These are phyloP conservation scores for Amanita thiersii DNA, from an alignment of 768 basidiomycete genomes.

Conservation along the genomic window DNA sequence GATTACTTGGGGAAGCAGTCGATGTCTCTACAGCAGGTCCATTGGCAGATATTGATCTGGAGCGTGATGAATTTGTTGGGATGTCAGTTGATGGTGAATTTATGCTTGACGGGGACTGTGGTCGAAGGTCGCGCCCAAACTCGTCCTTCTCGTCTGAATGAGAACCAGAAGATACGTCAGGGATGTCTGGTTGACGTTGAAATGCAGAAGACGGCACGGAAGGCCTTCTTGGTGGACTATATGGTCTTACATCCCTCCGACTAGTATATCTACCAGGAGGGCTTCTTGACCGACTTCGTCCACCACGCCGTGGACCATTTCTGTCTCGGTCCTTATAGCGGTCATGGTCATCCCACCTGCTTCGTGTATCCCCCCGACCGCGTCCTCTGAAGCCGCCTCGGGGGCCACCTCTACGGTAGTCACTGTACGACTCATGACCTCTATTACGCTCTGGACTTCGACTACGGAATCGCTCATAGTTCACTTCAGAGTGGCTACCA, in stretches of 20 bases:
- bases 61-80: constrained; percentile 15
- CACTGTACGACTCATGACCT: constrained; percentile 39
- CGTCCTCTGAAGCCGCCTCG: constrained; percentile 54
- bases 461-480: constrained; percentile 39
- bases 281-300: constrained; percentile 69
- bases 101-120: constrained; percentile 33
- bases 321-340: constrained; percentile 39
- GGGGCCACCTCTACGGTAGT: constrained; percentile 49
- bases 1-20: constrained; percentile 36
- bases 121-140: constrained; percentile 77
- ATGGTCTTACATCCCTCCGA: constrained; percentile 42
- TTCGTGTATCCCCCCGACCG: constrained; percentile 40
- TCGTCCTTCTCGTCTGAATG: constrained; percentile 59
- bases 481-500: constrained; percentile 28
- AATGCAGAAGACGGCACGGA: constrained; percentile 21
- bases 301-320: constrained; percentile 25
- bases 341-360: constrained; percentile 55
- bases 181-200: constrained; percentile 17
- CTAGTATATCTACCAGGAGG: constrained; percentile 51
- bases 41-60: constrained; percentile 17
- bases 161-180: constrained; percentile 18
- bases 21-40: constrained; percentile 32
- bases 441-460: constrained; percentile 36
- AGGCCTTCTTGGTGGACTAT: constrained; percentile 53
- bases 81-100: constrained; percentile 20